Conservation (phyloP, 371 early-diverging fungal genomes). For the Lichtheimia ramosa region DNA sequence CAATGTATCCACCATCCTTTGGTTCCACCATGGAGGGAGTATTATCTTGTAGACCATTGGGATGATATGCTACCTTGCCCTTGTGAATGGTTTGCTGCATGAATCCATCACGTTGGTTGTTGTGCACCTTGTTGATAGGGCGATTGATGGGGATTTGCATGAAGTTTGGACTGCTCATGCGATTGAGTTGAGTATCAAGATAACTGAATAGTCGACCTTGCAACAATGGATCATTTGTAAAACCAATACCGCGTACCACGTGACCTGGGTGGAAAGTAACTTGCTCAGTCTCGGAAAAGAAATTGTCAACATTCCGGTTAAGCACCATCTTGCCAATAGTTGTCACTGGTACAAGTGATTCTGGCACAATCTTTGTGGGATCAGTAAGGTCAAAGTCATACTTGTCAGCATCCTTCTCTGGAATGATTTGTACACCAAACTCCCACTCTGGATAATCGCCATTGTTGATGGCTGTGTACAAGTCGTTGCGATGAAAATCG, state of each 20-base stretch:
- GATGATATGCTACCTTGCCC: constrained; percentile 33
- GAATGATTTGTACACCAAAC: constrained; percentile 49
- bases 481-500: constrained; percentile 51
- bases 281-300: constrained; percentile 60
- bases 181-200: constrained; percentile 52
- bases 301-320: constrained; percentile 56
- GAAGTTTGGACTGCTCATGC: constrained; percentile 49
- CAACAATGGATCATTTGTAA: constrained; percentile 52
- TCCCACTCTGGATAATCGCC: constrained; percentile 57
- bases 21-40: constrained; percentile 21
- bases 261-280: constrained; percentile 42
- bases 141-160: constrained; percentile 57
- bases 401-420: constrained; percentile 36
- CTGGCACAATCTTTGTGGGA: constrained; percentile 56
- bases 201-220: constrained; percentile 56
- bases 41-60: constrained; percentile 32
- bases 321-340: constrained; percentile 50
- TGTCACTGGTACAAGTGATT: constrained; percentile 44
- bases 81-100: constrained; percentile 26
- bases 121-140: constrained; percentile 41
- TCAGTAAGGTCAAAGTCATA: constrained; percentile 55
- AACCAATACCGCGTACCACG: constrained; percentile 50
- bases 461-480: constrained; percentile 41
- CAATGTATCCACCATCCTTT: constrained; percentile 34
- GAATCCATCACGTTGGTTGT: constrained; percentile 58